Conservation (phyloP, 1,284 basidiomycete genomes). For the Irpex sp. region DNA sequence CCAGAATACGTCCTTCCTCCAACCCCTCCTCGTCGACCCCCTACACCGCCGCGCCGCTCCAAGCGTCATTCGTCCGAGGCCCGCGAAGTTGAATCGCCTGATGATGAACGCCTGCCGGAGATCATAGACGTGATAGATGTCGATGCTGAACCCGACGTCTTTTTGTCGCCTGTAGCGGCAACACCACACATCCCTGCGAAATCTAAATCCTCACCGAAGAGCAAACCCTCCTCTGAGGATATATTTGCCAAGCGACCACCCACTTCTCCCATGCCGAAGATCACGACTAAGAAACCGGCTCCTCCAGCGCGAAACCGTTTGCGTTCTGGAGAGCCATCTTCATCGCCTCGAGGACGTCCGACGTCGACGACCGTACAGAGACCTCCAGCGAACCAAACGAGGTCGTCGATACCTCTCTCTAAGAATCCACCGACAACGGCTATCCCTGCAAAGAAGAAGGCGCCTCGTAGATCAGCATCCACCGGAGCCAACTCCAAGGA, state of each 20-base stretch:
- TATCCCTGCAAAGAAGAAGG: neutral
- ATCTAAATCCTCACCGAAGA: neutral
- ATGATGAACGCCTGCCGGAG: constrained; percentile 10
- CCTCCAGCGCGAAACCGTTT: constrained; percentile 42
- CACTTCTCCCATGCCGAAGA: constrained; percentile 54
- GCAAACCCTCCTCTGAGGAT: constrained; percentile 22
- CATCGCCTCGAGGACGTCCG: neutral
- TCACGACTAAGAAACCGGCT: constrained; percentile 51
- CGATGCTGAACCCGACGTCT: neutral
- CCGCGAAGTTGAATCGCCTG: neutral
- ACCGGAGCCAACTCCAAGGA: neutral
- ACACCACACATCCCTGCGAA: constrained; percentile 2
- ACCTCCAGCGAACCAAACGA: neutral
- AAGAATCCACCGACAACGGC: neutral
- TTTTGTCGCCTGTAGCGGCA: neutral
- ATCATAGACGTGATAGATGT: constrained; percentile 9
- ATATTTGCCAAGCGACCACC: constrained; percentile 57
- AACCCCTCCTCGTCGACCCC: neutral
- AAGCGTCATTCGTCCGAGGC: neutral
- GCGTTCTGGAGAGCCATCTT: neutral
- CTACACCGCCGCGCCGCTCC: constrained; percentile 1
- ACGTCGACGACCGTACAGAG: neutral
- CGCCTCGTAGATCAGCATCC: neutral
- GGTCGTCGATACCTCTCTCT: neutral
- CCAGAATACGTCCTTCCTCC: constrained; percentile 44